Base-by-base conservation (phyloP, 2,329 filamentous ascomycete genomes). In the Aspergillus tanneri region DNA sequence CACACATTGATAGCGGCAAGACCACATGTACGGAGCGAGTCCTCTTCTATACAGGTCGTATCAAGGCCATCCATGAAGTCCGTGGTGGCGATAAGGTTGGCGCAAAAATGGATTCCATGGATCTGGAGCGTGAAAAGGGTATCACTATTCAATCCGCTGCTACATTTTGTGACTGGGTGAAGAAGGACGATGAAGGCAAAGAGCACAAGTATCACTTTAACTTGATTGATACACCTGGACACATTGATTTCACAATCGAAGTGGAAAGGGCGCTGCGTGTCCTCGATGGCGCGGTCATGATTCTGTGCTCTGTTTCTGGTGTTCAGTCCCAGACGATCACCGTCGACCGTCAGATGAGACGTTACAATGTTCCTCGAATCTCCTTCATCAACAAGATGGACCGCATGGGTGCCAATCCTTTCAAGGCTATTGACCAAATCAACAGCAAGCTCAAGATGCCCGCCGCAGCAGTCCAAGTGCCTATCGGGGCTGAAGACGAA, bases 311-410 rank as follows among this genome's bases (percentile, higher is more conserved):
- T 53, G 93, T 97, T 52, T 95, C 89, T 63, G 93, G 93, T 67
- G 93, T 99, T 25, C 93, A 99, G 74, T 92, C 87, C 67, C 93
- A 99, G 75, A 99, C 93, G 16, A 96, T 96, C 62, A 99, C 93
- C 1, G 93, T 99, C 56, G 91, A 99, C 71, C 83, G 93, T 61
- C 93, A 99, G 77, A 99, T 99, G 93, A 89, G 90, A 77, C 85
- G 93, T 60, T 99, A 99, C 79, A 92, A 97, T 67, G 86, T 99
- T 54, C 93, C 93, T 52, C 83, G 93, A 61, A 85, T 99, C 69
- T 95, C 88, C 46, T 99, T 99, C 66, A 84, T 99, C 69, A 99
- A 99, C 78, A 99, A 99, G 80, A 97, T 99, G 92, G 93, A 99
- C 67, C 87, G 93, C 57, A 96, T 96, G 87, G 93, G 93, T 51